These are phyloP conservation scores for Pleurotus djamor DNA, from an alignment of 768 basidiomycete species.

Conservation along the genomic window DNA sequence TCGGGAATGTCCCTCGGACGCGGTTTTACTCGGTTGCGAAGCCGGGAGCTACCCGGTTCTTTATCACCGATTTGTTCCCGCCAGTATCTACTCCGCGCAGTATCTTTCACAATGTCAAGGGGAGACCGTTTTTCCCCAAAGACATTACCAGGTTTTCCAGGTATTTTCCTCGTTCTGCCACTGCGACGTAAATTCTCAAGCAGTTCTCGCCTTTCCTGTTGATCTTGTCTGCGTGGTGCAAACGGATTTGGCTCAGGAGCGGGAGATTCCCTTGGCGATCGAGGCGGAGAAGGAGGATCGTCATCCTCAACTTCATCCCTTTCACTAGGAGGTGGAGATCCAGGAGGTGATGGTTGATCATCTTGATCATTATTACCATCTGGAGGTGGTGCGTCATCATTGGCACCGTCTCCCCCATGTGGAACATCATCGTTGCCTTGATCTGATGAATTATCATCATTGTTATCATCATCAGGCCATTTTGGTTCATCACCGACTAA, in stretches of 20 bases:
- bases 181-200: too few species aligned
- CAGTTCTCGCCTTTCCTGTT: too few species aligned
- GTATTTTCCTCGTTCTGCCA: not conserved
- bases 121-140: not conserved
- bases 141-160: not conserved
- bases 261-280: not conserved
- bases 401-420: too few species aligned
- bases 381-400: not conserved
- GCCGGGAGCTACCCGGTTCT: not conserved
- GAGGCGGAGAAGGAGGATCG: not conserved
- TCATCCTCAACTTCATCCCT: not conserved
- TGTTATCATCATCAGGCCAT: not conserved
- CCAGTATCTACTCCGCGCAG: not conserved
- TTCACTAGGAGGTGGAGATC: not conserved
- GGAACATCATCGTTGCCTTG: not conserved
- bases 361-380: not conserved
- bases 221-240: not conserved
- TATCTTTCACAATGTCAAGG: not conserved
- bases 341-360: not conserved
- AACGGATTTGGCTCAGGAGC: not conserved
- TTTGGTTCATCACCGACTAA: not conserved
- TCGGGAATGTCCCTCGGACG: too few species aligned
- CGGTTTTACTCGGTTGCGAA: too few species aligned
- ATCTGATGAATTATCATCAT: not conserved
- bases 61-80: not conserved